phyloP scores from a whole-genome alignment of 208 protist species.

The Acanthamoeba culbertsoni region DNA sequence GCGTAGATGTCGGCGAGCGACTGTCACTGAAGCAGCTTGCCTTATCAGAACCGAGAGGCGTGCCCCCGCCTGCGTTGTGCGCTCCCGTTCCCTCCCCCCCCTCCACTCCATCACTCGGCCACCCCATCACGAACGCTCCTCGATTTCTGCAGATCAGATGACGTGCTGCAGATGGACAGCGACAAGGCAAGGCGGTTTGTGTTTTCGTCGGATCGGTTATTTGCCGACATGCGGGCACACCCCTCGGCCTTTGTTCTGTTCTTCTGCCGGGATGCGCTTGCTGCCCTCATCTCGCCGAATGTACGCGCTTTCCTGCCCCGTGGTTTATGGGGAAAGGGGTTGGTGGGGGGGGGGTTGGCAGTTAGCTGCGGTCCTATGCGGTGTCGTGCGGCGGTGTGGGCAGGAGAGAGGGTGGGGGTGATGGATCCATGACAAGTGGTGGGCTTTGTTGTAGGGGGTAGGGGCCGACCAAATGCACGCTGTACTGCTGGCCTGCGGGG shows the following conservation, averaged over 20 bases:
- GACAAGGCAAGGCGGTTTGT: neutral
- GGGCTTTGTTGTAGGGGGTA: constrained; percentile 1
- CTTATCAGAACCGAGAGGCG: too few species aligned
- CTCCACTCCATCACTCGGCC: neutral
- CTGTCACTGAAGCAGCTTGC: neutral
- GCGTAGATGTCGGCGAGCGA: neutral
- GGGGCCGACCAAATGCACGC: neutral
- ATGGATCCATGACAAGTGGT: too few species aligned
- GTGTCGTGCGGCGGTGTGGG: too few species aligned
- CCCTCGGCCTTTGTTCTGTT: neutral
- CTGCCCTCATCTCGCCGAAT: neutral
- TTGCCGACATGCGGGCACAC: neutral
- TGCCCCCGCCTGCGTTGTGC: neutral
- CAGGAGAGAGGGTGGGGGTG: too few species aligned
- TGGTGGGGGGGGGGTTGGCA: too few species aligned
- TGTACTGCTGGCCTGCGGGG: neutral
- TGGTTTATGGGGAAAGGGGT: too few species aligned
- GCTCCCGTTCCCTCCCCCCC: neutral
- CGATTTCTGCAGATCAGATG: neutral
- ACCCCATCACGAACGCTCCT: neutral
- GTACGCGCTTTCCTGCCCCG: neutral
- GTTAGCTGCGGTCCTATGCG: too few species aligned
- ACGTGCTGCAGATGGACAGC: constrained; percentile 8
- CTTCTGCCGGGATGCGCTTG: neutral
- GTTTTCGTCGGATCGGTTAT: neutral